A percentile compares a stretch with the other conserved stretches of the same genome.
phyloP scores from a whole-genome alignment of 306 rosid species.

The Geum urbanum region DNA sequence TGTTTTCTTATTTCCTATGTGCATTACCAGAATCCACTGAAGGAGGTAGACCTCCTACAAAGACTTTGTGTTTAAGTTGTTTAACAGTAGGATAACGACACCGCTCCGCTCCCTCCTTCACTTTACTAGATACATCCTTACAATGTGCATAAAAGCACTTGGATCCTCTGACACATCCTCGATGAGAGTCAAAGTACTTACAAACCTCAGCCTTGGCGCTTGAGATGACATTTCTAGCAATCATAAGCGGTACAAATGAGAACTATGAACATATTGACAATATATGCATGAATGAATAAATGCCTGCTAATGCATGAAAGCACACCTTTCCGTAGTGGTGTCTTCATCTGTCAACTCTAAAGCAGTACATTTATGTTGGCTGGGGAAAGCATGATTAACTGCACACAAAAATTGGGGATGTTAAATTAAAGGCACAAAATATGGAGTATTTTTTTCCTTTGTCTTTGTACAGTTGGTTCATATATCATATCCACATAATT shows the following conservation, averaged over 20 bases:
- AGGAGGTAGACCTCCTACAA: conserved; percentile 39
- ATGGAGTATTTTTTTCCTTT: not conserved
- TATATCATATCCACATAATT: not conserved
- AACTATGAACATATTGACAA: not conserved
- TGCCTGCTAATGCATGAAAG: not conserved
- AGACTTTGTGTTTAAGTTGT: conserved; percentile 21
- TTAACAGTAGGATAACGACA: conserved; percentile 3
- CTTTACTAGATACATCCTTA: conserved; percentile 14
- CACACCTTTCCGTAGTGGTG: conserved; percentile 22
- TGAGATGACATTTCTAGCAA: conserved; percentile 13
- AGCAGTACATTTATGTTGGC: conserved; percentile 16
- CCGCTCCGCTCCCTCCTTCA: conserved; percentile 18
- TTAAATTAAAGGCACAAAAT: not conserved
- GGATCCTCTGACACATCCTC: conserved; percentile 37
- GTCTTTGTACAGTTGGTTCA: not conserved
- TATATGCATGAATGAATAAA: not conserved
- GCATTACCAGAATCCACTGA: conserved; percentile 34
- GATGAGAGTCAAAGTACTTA: conserved; percentile 32
- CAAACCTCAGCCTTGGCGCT: conserved; percentile 28
- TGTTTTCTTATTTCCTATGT: not conserved
- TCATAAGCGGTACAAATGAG: conserved; percentile 20
- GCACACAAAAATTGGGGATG: conserved; percentile 7
- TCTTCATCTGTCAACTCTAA: conserved; percentile 24
- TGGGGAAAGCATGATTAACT: conserved; percentile 25
- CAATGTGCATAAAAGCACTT: conserved; percentile 35